Conservation (phyloP, 2,329 filamentous ascomycete species). For the Claviceps arundinis region DNA sequence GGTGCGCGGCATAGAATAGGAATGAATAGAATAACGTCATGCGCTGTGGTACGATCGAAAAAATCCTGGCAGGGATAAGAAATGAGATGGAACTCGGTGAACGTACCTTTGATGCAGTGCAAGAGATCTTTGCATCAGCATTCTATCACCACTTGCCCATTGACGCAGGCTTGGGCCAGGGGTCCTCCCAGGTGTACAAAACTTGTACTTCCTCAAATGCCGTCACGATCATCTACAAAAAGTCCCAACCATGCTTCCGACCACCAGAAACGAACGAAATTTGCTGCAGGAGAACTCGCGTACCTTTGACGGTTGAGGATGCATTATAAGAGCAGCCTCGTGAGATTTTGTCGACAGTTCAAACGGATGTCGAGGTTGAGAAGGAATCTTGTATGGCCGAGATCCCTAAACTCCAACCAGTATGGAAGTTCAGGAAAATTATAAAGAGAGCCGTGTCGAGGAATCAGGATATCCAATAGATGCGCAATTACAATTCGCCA, state of each 20-base stretch:
- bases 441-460: not conserved
- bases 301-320: conserved; percentile 6
- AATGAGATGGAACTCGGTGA: conserved; percentile 1
- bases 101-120: conserved; percentile 3
- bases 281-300: not conserved
- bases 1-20: not conserved
- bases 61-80: conserved; percentile 2
- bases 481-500: no score
- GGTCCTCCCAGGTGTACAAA: not conserved
- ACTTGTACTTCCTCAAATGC: not conserved
- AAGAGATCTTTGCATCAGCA: not conserved
- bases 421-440: not conserved
- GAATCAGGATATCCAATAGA: not conserved
- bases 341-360: not conserved
- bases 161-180: not conserved
- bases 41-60: not conserved
- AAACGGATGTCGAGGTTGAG: not conserved
- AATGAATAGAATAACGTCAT: not conserved
- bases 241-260: not conserved
- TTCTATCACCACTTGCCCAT: not conserved
- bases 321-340: conserved; percentile 1
- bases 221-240: not conserved
- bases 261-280: not conserved
- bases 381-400: not conserved
- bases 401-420: not conserved